Evolutionary conservation across 495 filamentous ascomycete genomes (phyloP).

Genomic region (Pyronema omphalodes): DNA sequence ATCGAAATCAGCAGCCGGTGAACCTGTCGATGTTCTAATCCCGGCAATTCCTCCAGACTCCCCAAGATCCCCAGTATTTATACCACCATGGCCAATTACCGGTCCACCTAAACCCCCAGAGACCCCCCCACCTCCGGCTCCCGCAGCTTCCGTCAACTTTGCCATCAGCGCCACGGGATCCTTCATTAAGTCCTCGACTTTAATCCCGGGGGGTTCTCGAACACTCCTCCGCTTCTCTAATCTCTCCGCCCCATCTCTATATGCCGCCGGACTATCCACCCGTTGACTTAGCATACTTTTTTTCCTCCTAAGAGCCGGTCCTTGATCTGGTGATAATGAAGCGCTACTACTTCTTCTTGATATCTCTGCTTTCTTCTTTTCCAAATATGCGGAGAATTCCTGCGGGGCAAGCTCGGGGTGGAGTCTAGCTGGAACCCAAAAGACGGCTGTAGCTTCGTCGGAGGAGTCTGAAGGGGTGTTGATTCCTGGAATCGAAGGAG

Average conservation of each 20-base stretch:
- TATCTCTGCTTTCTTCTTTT: constrained; percentile 77
- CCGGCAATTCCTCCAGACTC: too few species aligned
- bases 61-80: too few species aligned
- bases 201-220: constrained; percentile 35
- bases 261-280: constrained; percentile 57
- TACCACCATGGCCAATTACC: too few species aligned
- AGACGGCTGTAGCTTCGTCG: constrained; percentile 68
- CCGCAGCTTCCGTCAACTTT: constrained; percentile 28
- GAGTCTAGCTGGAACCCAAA: constrained; percentile 89
- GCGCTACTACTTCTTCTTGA: constrained; percentile 29
- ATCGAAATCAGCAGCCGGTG: constrained; percentile 24
- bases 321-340: constrained; percentile 42
- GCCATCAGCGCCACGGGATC: constrained; percentile 55
- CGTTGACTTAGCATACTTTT: constrained; percentile 92
- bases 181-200: constrained; percentile 56
- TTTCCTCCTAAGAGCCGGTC: constrained; percentile 55
- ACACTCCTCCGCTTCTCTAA: constrained; percentile 58
- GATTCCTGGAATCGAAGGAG: constrained; percentile 29
- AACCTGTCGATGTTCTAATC: too few species aligned
- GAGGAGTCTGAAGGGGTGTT: constrained; percentile 51
- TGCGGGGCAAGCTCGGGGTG: constrained; percentile 90
- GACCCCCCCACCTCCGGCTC: too few species aligned
- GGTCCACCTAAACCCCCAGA: too few species aligned
- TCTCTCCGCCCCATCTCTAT: constrained; percentile 74
- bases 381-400: constrained; percentile 92